Evolutionary conservation across 1,139 yeast genomes (phyloP).

Genomic region (Saccharomyces hybrid): DNA sequence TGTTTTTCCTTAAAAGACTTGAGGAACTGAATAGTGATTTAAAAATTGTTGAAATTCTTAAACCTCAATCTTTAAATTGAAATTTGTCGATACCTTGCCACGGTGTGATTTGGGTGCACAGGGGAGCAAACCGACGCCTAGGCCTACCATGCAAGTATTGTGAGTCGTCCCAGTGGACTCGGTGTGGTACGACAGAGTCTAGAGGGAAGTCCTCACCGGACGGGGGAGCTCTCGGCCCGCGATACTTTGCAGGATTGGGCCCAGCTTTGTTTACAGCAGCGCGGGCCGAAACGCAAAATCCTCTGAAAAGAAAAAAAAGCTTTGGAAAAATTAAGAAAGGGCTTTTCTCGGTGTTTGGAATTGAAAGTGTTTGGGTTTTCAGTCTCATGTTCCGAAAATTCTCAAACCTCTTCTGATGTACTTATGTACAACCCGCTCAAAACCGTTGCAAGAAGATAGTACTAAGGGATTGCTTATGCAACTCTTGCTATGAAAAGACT

Average conservation of each 20-base stretch:
- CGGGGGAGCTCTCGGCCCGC: background rate
- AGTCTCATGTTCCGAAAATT: background rate
- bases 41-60: background rate
- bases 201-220: background rate
- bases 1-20: constrained; percentile 7
- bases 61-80: background rate
- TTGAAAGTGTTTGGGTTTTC: background rate
- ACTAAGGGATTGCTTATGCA: background rate
- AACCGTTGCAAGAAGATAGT: background rate
- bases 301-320: background rate
- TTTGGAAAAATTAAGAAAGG: background rate
- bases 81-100: constrained; percentile 1
- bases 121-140: background rate
- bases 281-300: background rate
- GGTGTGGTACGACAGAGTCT: background rate
- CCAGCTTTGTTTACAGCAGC: background rate
- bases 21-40: background rate
- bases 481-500: background rate
- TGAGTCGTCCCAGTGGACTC: background rate
- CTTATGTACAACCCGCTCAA: background rate
- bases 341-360: background rate
- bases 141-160: background rate
- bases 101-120: background rate
- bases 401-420: background rate
- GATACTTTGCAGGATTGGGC: background rate